Base-by-base conservation (phyloP, 176 grass and related monocot species). In the Aegilops bicornis region DNA sequence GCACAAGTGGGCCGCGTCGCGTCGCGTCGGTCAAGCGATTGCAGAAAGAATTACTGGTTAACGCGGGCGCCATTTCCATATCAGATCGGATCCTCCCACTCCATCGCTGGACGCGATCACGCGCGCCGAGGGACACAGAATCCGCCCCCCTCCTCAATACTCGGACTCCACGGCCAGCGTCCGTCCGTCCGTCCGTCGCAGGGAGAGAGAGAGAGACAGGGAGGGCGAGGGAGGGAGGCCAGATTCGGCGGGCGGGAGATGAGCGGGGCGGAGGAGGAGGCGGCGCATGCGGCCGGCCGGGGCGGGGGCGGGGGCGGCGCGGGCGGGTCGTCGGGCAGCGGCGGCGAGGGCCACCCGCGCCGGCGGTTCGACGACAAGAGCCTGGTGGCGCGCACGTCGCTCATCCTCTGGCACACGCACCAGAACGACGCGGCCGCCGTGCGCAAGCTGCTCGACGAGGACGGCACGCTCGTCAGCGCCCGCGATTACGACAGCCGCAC, bases 321-420 rank as follows among this genome's bases (percentile, higher is more conserved):
- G 50, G 81, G 62, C 25, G 85, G 82, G 37, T 91, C 91, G 79
- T 79, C 89, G 39, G 88, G 85, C 13, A 79, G 73, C 64, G 73
- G 67, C 65, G 93, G 85, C 71, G 69, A 76, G 85, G 42, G 72
- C 8, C 73, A 76, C 43, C 42, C 25, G 76, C 81, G 91, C 68
- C 86, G 91, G 73, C 75, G 91, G 77, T 88, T 87, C 70, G 89
- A 91, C 80, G 97, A 94, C 88, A 99, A 99, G 94, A 83, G 87
- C 43, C 74, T 91, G 23, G 97, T 99, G 67, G 95, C 89, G 43
- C 87, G 94, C 23, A 99, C 97, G 45, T 96, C 94, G 83, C 92
- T 99, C 50, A 99, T 99, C 90, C 90, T 99, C n/a, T 99, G 97
- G 97, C 97, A 99, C 89, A 93, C 97, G 79, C 97, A 99, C 85